These are phyloP conservation scores for Musa itinerans DNA, from an alignment of 176 grass and related monocot species.

Conservation along the genomic window DNA sequence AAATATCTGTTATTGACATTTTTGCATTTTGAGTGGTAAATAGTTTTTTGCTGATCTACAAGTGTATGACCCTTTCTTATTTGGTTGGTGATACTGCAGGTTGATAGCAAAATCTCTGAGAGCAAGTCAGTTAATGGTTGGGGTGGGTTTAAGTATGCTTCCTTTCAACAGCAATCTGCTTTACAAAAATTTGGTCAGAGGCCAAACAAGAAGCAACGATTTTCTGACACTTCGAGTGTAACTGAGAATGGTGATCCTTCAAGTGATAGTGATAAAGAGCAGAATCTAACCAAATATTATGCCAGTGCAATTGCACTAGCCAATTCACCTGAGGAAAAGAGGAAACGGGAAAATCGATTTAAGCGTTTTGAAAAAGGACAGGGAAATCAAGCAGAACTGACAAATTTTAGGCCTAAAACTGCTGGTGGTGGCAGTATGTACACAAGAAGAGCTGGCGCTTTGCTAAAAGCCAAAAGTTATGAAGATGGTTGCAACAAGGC, in stretches of 20 bases:
- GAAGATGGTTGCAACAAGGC: slow-evolving; percentile 50
- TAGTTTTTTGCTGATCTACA: too few relatives aligned
- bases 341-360: slow-evolving; percentile 72
- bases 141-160: slow-evolving; percentile 38
- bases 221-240: slow-evolving; percentile 32
- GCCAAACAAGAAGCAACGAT: slow-evolving; percentile 51
- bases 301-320: slow-evolving; percentile 56
- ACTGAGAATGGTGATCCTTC: slow-evolving; percentile 52
- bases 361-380: slow-evolving; percentile 81
- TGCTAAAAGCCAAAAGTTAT: slow-evolving; percentile 41
- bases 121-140: slow-evolving; percentile 25
- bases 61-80: background rate
- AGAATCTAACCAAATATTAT: slow-evolving; percentile 69
- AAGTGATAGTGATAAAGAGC: slow-evolving; percentile 86
- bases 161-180: slow-evolving; percentile 31
- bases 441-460: slow-evolving; percentile 45
- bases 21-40: too few relatives aligned
- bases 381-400: slow-evolving; percentile 34
- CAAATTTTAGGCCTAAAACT: slow-evolving; percentile 37
- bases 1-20: too few relatives aligned
- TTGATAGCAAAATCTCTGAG: background rate
- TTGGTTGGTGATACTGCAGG: background rate
- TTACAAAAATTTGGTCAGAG: slow-evolving; percentile 40
- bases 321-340: slow-evolving; percentile 84
- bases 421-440: slow-evolving; percentile 31